phyloP scores from a whole-genome alignment of 129 eudicot genomes.

The Ambrosia artemisiifolia region DNA sequence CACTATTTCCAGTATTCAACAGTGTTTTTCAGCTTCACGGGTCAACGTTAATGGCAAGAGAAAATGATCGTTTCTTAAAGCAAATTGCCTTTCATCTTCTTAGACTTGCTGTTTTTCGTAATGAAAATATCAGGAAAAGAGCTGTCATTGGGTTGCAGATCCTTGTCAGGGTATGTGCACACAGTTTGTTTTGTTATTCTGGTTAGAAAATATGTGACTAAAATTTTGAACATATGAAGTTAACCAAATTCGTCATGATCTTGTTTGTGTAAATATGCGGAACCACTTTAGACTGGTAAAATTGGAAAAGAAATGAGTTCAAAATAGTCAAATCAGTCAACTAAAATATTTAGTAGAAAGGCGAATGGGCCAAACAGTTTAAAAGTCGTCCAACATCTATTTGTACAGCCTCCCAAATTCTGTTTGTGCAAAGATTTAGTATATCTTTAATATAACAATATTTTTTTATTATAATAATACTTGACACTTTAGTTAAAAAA shows the following conservation, averaged over 20 bases:
- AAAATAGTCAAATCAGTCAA: not conserved
- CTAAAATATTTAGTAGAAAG: not conserved
- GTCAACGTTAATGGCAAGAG: slow-evolving; percentile 93
- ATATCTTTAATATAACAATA: not conserved
- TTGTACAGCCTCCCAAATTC: not conserved
- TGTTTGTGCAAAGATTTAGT: not conserved
- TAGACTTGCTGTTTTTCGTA: slow-evolving; percentile 91
- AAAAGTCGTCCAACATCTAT: not conserved
- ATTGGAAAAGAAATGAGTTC: not conserved
- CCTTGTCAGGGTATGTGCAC: slow-evolving; percentile 73
- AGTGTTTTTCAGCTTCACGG: slow-evolving; percentile 87
- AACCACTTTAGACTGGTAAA: not conserved
- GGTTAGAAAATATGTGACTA: not conserved
- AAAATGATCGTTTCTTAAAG: slow-evolving; percentile 93
- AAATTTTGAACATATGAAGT: not conserved
- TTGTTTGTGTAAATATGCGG: not conserved
- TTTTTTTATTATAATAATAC: not conserved
- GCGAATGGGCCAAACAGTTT: not conserved
- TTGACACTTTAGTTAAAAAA: not conserved
- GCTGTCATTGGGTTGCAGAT: slow-evolving; percentile 96
- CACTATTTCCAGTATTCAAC: slow-evolving; percentile 84
- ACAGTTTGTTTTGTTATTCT: not conserved
- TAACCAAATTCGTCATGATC: not conserved
- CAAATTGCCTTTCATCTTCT: slow-evolving; percentile 98
- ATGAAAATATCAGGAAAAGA: slow-evolving; percentile 79